Evolutionary conservation across 2,329 filamentous ascomycete genomes (phyloP), one percentile per base, ranked within the genome.

Genomic region (Fusarium protoensiforme): DNA sequence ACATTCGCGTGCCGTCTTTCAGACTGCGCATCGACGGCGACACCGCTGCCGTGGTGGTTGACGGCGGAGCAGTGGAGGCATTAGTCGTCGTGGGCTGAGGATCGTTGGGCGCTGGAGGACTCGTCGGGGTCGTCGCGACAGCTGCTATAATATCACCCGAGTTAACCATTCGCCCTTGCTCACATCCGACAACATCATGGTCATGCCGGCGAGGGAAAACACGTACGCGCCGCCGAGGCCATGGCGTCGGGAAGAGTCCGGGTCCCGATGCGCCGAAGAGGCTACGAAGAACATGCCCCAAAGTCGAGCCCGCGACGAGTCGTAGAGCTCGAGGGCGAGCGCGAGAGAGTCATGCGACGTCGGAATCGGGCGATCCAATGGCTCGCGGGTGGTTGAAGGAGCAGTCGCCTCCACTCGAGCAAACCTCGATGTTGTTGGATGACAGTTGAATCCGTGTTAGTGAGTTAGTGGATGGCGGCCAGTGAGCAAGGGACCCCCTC

Each of bases 141-240:
- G 61, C 72, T 73, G 68, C 67, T 71, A 48, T n/a, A 27, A 57
- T 27, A 24, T 35, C 33, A 46, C 58, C 68, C 78, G 48, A 79
- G 77, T 39, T 27, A 43, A 35, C 46, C 56, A 56, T 48, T 48
- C 24, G 38, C 22, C 22, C 36, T 10, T 33, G 22, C 22, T 16
- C 33, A 22, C 20, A 20, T 35, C 29, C 6, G 22, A 20, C 41
- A 43, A 41, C 27, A 18, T 22, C 4, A 27, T 22, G 24, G 48
- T 35, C 24, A 43, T 58, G 56, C 61, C 29, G 22, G 14, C 24
- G 43, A 59, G 48, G 51, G 35, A 65, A 57, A 68, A 61, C 41
- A 78, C 79, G 57, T 77, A 81, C 79, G 69, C 65, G 75, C 64
- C 67, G 73, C 71, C 53, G 74, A 71, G 64, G 78, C 71, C 78